phyloP scores from a whole-genome alignment of 495 filamentous ascomycete genomes.

The Hypoxylon lenormandii region DNA sequence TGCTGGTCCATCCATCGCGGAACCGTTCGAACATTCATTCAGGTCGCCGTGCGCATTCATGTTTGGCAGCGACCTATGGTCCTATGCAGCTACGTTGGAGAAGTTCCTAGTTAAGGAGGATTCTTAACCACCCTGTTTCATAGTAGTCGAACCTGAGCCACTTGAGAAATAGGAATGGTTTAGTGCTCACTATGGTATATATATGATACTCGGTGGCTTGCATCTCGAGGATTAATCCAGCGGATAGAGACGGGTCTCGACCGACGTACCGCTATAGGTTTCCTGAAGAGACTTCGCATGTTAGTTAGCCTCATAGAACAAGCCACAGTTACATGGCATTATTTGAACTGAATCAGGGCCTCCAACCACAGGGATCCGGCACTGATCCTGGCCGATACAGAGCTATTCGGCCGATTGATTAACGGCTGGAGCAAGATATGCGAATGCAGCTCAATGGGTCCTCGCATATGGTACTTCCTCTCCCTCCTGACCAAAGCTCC shows the following conservation, averaged over 20 bases:
- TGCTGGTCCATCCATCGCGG: constrained; percentile 2
- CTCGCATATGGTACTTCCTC: constrained; percentile 21
- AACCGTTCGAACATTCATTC: constrained; percentile 16
- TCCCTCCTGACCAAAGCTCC: neutral
- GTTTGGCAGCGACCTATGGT: constrained; percentile 5
- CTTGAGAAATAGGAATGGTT: constrained; percentile 12
- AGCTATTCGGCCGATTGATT: constrained; percentile 43
- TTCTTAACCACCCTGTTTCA: neutral
- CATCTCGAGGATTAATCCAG: constrained; percentile 2
- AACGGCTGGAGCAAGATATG: constrained; percentile 37
- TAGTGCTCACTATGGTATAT: constrained; percentile 4
- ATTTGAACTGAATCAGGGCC: constrained; percentile 2
- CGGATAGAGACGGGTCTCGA: neutral
- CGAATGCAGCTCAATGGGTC: constrained; percentile 42
- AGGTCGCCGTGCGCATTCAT: constrained; percentile 2
- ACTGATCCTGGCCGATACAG: constrained; percentile 28
- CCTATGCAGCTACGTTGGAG: neutral
- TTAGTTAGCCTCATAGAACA: constrained; percentile 41
- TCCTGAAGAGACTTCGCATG: constrained; percentile 14
- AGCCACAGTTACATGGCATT: constrained; percentile 14
- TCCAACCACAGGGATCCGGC: constrained; percentile 18
- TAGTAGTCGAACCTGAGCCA: neutral
- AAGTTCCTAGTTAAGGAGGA: neutral
- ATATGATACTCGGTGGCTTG: constrained; percentile 7
- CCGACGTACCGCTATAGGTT: constrained; percentile 16